Conservation (phyloP, 1,139 yeast species). For the Taphrina deformans region DNA sequence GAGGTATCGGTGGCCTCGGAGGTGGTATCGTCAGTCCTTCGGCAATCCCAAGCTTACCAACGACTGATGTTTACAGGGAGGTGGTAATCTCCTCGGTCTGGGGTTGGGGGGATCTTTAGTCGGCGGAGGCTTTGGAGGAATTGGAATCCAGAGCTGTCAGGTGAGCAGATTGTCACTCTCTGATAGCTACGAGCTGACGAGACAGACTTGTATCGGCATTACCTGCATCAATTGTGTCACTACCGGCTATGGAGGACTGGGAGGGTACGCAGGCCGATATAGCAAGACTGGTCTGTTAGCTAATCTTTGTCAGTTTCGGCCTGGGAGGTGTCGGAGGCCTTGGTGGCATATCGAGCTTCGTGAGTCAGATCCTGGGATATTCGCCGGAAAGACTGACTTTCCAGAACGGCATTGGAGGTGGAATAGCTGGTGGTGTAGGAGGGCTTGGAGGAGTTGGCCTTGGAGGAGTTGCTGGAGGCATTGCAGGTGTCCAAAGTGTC, state of each 20-base stretch:
- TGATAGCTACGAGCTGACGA: constrained; percentile 3
- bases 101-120: constrained; percentile 14
- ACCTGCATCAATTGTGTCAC: constrained; percentile 14
- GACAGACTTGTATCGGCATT: constrained; percentile 14
- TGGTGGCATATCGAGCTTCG: constrained; percentile 19
- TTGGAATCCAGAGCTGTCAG: constrained; percentile 4
- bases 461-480: neutral
- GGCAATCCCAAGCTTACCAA: neutral
- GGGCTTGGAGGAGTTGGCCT: neutral
- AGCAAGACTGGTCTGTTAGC: neutral
- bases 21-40: neutral
- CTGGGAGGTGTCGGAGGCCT: constrained; percentile 13
- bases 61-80: neutral
- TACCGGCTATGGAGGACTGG: constrained; percentile 14
- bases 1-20: neutral
- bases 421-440: neutral
- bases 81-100: neutral
- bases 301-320: neutral
- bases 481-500: neutral
- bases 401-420: neutral
- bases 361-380: neutral
- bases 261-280: neutral
- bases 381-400: neutral
- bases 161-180: neutral
- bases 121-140: constrained; percentile 17